Conservation (phyloP, 768 basidiomycete genomes). For the Rhizopogon sp. region DNA sequence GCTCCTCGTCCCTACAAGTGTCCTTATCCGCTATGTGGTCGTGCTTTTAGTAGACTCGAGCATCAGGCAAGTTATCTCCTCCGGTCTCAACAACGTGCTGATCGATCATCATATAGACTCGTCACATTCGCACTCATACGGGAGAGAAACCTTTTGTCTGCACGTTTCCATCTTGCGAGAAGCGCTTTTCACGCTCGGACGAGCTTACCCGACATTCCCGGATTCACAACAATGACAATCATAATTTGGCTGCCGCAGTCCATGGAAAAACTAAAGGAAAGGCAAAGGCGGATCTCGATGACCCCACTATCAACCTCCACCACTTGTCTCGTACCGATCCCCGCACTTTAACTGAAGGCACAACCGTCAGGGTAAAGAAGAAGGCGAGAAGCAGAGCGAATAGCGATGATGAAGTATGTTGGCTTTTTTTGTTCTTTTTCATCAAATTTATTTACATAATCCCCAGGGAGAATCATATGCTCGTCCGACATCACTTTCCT, state of each 20-base stretch:
- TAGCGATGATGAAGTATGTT: conserved; percentile 77
- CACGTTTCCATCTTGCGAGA: conserved; percentile 91
- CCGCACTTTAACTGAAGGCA: conserved; percentile 16
- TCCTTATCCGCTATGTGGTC: conserved; percentile 83
- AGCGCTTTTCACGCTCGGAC: conserved; percentile 97
- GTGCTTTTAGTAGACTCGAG: conserved; percentile 95
- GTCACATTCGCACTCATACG: conserved; percentile 97
- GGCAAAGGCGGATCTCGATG: conserved; percentile 25
- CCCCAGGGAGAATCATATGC: conserved; percentile 53
- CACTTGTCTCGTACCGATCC: conserved; percentile 15
- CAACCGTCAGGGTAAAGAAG: conserved; percentile 51
- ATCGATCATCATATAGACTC: conserved; percentile 55
- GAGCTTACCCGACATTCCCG: conserved; percentile 95
- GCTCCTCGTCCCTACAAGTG: conserved; percentile 89
- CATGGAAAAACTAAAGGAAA: conserved; percentile 23
- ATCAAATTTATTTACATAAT: conserved; percentile 19
- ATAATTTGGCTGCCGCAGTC: conserved; percentile 8
- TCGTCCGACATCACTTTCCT: conserved; percentile 46
- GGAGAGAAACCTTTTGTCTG: conserved; percentile 97
- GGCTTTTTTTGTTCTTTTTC: conserved; percentile 9
- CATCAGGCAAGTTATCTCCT: conserved; percentile 66
- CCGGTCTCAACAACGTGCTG: conserved; percentile 8
- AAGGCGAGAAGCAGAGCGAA: conserved; percentile 76
- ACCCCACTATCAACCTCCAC: conserved; percentile 24
- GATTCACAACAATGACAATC: conserved; percentile 74